Evolutionary conservation across 305 asterid species (phyloP), one percentile per base, ranked within the genome.

Genomic region (Rubia tinctorum): DNA sequence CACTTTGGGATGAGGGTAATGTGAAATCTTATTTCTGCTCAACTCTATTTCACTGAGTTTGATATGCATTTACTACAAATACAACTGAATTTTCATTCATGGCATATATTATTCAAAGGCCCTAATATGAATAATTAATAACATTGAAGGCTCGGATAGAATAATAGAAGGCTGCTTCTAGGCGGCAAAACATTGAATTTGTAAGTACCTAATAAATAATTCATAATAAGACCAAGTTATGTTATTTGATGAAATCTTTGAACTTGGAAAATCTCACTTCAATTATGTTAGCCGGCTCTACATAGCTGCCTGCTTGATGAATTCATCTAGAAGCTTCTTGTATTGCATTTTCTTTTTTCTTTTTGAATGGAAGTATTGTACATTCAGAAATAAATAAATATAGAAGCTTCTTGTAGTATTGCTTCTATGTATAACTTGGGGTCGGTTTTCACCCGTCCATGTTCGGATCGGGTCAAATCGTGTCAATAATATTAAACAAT

Each of bases 161-260:
- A 53, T 53, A 53, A 61, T 61, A 61, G 42, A 61, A 61, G 42
- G 66, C 17, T 22, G 6, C 30, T 11, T 23, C 66, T 61, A 61
- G 66, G 66, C 66, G 66, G 42, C 66, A 61, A 61, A 61, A 25
- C 66, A 22, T 9, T 61, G 4, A 61, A 61, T 25, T 61, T 25
- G 39, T 53, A 18, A 18, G 34, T 23, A 60, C 18, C 37, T 59
- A 59, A 25, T 0, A 49, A 49, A 53, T 53, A 17, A 53, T 53
- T 53, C 23, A 53, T 3, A 18, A 4, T 8, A 53, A 53, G 60
- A 53, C 22, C 60, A 53, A 43, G 22, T 15, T 12, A 45, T 49
- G 7, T 53, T 18, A 53, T 18, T 53, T 23, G 37, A 27, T 25
- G 40, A 27, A 60, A 60, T 11, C 18, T 60, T 60, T 23, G 2